These are phyloP conservation scores for Oryza meridionalis DNA, from an alignment of 176 grass and related monocot genomes.

Conservation along the genomic window DNA sequence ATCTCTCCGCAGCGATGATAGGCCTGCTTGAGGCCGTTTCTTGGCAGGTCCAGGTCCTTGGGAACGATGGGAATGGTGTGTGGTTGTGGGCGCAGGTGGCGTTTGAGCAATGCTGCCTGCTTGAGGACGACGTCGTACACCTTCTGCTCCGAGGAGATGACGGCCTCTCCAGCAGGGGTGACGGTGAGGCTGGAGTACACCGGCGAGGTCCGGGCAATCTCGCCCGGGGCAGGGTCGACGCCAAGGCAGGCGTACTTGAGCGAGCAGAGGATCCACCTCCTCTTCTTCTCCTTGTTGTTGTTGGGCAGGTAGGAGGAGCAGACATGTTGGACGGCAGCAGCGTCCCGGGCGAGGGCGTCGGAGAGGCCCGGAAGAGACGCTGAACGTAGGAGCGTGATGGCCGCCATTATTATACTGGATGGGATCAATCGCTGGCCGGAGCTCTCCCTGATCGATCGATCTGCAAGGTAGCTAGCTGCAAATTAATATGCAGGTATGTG, in stretches of 20 bases:
- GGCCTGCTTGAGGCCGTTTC: slow-evolving; percentile 70
- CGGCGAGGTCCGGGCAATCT: slow-evolving; percentile 16
- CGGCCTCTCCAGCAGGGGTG: slow-evolving; percentile 54
- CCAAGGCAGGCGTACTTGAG: slow-evolving; percentile 58
- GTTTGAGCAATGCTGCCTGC: slow-evolving; percentile 80
- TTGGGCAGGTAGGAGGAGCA: slow-evolving; percentile 15
- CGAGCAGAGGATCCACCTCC: slow-evolving; percentile 42
- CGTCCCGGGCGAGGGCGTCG: not conserved
- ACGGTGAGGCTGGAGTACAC: slow-evolving; percentile 67
- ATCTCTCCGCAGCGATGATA: slow-evolving; percentile 77
- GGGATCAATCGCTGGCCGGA: not conserved
- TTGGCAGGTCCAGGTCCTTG: slow-evolving; percentile 38
- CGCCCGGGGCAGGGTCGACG: slow-evolving; percentile 48
- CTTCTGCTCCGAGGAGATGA: slow-evolving; percentile 78
- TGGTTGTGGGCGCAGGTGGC: slow-evolving; percentile 32
- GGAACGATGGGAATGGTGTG: slow-evolving; percentile 25
- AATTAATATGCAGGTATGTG: not conserved
- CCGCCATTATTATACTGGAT: not conserved
- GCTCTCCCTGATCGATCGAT: too few species aligned
- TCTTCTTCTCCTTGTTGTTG: not conserved
- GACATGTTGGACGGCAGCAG: not conserved
- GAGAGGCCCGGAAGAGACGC: not conserved
- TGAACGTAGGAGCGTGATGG: slow-evolving; percentile 42
- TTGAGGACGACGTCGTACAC: slow-evolving; percentile 86
- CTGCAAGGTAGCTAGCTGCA: not conserved